Evolutionary conservation across 257 asterid genomes (phyloP).

Genomic region (Jaltomata sinuosa): DNA sequence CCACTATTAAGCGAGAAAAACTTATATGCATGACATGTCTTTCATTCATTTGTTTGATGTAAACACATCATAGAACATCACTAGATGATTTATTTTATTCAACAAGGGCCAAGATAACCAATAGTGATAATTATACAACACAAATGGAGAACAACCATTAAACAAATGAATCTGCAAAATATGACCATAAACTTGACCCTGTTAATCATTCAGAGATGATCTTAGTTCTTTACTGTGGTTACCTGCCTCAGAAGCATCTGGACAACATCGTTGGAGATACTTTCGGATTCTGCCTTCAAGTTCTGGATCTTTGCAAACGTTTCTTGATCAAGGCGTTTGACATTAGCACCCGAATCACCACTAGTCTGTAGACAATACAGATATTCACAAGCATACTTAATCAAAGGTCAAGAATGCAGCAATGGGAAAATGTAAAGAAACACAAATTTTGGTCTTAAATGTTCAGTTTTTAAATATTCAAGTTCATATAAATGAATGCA

Average conservation of each 20-base stretch:
- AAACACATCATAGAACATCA: not conserved
- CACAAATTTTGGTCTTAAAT: not conserved
- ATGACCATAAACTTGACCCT: not conserved
- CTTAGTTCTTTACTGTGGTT: constrained; percentile 65
- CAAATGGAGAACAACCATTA: not conserved
- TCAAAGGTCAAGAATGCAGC: not conserved
- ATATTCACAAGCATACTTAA: not conserved
- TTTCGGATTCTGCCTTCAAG: constrained; percentile 56
- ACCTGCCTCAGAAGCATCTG: constrained; percentile 86
- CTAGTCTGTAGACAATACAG: not conserved
- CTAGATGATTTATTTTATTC: not conserved
- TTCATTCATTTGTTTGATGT: not conserved
- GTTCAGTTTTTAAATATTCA: not conserved
- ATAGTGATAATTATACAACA: not conserved
- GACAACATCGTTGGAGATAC: constrained; percentile 65
- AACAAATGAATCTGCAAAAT: not conserved
- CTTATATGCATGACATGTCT: not conserved
- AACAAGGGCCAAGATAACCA: not conserved
- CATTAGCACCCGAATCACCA: constrained; percentile 64
- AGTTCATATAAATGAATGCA: not conserved
- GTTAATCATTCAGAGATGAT: not conserved
- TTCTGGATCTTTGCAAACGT: constrained; percentile 58
- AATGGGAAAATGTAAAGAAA: not conserved
- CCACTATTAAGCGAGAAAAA: not conserved
- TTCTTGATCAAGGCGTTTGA: constrained; percentile 83